Conservation (phyloP, 2,329 filamentous ascomycete species). For the Cadophora sp. region DNA sequence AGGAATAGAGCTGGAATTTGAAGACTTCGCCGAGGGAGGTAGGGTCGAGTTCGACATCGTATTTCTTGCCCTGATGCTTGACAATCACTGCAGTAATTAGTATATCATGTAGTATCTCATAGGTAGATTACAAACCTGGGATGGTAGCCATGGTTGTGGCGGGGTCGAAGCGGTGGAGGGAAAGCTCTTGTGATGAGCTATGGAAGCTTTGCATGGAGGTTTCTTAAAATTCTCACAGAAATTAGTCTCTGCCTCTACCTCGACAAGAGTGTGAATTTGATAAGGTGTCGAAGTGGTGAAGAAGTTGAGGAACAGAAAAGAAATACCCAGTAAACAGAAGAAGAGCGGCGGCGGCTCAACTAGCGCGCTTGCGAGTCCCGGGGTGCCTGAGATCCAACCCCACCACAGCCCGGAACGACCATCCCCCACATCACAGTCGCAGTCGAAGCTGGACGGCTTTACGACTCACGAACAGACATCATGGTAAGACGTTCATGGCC, state of each 20-base stretch:
- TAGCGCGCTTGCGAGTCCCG: slow-evolving; percentile 33
- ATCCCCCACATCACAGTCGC: slow-evolving; percentile 24
- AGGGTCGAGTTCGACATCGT: slow-evolving; percentile 91
- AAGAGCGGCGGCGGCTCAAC: slow-evolving; percentile 20
- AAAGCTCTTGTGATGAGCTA: slow-evolving; percentile 1
- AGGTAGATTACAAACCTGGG: slow-evolving; percentile 39
- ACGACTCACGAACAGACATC: slow-evolving; percentile 24
- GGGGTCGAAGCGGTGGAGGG: slow-evolving; percentile 35
- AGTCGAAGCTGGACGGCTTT: slow-evolving; percentile 22
- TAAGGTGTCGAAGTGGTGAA: background rate
- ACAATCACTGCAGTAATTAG: slow-evolving; percentile 71
- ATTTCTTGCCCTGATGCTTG: slow-evolving; percentile 94
- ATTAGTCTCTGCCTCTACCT: background rate
- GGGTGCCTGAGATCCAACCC: slow-evolving; percentile 32
- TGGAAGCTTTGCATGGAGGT: background rate
- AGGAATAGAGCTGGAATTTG: slow-evolving; percentile 93
- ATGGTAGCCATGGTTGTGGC: slow-evolving; percentile 44
- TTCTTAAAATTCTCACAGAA: background rate
- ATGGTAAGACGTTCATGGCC: slow-evolving; percentile 30
- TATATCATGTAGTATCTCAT: slow-evolving; percentile 1
- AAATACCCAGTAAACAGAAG: slow-evolving; percentile 25
- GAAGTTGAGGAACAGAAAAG: slow-evolving; percentile 11
- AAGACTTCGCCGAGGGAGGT: slow-evolving; percentile 87
- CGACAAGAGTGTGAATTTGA: background rate
- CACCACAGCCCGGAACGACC: slow-evolving; percentile 29